Evolutionary conservation across 345 rosid species (phyloP), one percentile per base, ranked within the genome.

Genomic region (Eucalyptus regnans): DNA sequence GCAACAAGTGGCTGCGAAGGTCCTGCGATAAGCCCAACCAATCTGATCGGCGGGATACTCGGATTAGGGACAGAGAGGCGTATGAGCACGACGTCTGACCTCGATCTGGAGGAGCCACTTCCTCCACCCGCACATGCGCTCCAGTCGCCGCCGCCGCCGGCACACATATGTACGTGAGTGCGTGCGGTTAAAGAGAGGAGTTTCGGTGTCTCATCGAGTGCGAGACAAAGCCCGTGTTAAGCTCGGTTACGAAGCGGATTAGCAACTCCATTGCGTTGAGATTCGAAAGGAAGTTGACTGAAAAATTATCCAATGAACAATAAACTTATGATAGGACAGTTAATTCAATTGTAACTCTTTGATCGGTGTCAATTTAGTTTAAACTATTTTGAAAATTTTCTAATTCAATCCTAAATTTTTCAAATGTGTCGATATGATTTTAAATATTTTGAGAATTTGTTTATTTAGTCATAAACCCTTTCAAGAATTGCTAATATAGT

Each of bases 341-440:
- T 23, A 56, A 9, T 56, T 56, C 12, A 56, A 23, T 23, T 9
- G 12, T 23, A 56, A 23, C 23, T 56, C 29, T 22, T 56, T 23
- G 4, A 8, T 9, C 0, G 0, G 0, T 56, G 12, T 2, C 29
- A 0, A 0, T 56, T 56, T 56, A 56, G 29, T 56, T 23, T 9
- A 56, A 56, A 56, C 12, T 0, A 8, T 56, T 56, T 23, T 23
- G 12, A 56, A 7, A 0, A 4, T 9, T 22, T 22, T 22, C 5
- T 23, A 56, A 56, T 56, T 56, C 3, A 23, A 22, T 23, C 62
- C 0, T 56, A 56, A 56, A 56, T 0, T 23, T 56, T 56, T 23
- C 0, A 23, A 56, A 8, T 56, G 0, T 56, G 6, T 2, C 27
- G 9, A 56, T 56, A 9, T 8, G 8, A 8, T 22, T 0, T 56